These are phyloP conservation scores for Penicillium sp. DNA, from an alignment of 2,329 filamentous ascomycete species.

Conservation along the genomic window DNA sequence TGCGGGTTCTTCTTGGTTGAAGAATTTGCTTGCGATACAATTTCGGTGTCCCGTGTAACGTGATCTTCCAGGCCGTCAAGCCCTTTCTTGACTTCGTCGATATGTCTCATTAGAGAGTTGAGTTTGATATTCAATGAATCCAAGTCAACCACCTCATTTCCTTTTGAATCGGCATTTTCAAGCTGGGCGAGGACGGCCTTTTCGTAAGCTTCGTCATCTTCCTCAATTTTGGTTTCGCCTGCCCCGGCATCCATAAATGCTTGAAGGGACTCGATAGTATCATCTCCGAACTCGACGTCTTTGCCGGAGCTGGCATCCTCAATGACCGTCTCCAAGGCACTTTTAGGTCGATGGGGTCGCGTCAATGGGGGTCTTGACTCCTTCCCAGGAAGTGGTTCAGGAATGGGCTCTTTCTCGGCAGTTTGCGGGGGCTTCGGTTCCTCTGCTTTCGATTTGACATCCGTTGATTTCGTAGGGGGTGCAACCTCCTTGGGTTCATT, in stretches of 20 bases:
- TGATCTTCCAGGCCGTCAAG: conserved; percentile 40
- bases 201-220: conserved; percentile 34
- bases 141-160: conserved; percentile 29
- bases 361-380: conserved; percentile 26
- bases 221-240: conserved; percentile 26
- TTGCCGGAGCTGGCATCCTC: conserved; percentile 40
- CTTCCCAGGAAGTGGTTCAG: conserved; percentile 9
- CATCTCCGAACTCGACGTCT: conserved; percentile 42
- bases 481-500: conserved; percentile 5
- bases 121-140: conserved; percentile 42
- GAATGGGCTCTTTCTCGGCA: neutral
- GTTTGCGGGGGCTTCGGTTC: neutral
- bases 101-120: conserved; percentile 39
- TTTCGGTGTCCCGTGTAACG: conserved; percentile 27
- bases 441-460: neutral
- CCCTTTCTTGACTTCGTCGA: conserved; percentile 42
- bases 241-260: conserved; percentile 36
- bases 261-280: conserved; percentile 47
- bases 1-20: conserved; percentile 11
- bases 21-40: conserved; percentile 15
- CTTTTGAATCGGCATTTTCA: conserved; percentile 16
- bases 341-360: conserved; percentile 42
- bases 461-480: conserved; percentile 8
- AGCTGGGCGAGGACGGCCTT: conserved; percentile 29
- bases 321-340: conserved; percentile 42